Conservation (phyloP, 2,329 filamentous ascomycete genomes). For the Incumbomyces delicatus region DNA sequence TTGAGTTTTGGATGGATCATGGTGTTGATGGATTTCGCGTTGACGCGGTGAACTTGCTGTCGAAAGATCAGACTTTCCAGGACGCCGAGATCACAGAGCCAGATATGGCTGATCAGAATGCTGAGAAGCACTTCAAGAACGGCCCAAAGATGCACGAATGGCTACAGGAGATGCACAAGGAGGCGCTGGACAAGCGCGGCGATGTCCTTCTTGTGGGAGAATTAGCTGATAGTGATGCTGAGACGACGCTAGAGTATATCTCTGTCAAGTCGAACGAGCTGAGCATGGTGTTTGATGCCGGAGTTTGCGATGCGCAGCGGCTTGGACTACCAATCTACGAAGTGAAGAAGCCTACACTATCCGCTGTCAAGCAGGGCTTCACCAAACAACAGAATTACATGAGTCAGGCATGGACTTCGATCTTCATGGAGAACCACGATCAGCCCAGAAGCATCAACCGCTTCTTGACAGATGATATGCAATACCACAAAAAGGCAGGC, state of each 20-base stretch:
- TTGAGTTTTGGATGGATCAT: conserved; percentile 63
- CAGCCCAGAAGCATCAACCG: conserved; percentile 49
- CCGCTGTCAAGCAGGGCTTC: conserved; percentile 42
- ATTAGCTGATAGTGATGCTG: conserved; percentile 30
- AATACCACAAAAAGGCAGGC: conserved; percentile 39
- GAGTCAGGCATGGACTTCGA: conserved; percentile 53
- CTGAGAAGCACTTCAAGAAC: conserved; percentile 38
- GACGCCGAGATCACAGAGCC: conserved; percentile 30
- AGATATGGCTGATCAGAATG: conserved; percentile 37
- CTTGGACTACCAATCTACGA: not conserved
- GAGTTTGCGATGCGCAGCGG: conserved; percentile 30
- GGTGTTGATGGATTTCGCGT: conserved; percentile 60
- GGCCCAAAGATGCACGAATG: conserved; percentile 49
- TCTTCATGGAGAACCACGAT: conserved; percentile 58
- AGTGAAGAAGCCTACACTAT: conserved; percentile 26
- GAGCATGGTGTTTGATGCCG: conserved; percentile 65
- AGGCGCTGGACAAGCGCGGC: conserved; percentile 44
- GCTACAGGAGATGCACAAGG: conserved; percentile 41
- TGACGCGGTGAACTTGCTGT: conserved; percentile 30
- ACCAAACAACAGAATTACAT: conserved; percentile 48
- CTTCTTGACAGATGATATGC: conserved; percentile 38
- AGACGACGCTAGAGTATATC: conserved; percentile 42
- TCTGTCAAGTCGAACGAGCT: conserved; percentile 40
- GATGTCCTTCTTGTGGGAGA: conserved; percentile 44
- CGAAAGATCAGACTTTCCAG: conserved; percentile 16